Evolutionary conservation across 2,329 filamentous ascomycete genomes (phyloP).

Genomic region (Xylariaceae sp.): DNA sequence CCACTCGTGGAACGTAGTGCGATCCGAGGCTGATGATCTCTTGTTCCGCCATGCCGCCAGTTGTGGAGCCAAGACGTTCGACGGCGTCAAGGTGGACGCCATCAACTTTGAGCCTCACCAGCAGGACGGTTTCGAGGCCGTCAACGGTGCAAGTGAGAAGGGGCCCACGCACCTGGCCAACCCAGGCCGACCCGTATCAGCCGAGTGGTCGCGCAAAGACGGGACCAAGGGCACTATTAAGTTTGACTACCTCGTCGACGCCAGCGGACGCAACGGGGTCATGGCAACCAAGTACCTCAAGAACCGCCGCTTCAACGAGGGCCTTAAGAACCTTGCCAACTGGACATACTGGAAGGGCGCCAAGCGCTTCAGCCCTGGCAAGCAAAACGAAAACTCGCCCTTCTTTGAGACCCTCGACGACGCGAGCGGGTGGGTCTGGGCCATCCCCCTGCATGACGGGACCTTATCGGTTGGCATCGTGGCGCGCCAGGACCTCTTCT

Average conservation of each 20-base stretch:
- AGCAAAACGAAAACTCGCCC: conserved; percentile 28
- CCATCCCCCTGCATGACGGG: conserved; percentile 46
- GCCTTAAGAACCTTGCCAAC: conserved; percentile 45
- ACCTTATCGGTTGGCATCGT: conserved; percentile 42
- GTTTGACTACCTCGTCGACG: conserved; percentile 48
- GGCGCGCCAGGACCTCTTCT: conserved; percentile 35
- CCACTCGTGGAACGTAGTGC: conserved; percentile 44
- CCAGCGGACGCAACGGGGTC: conserved; percentile 42
- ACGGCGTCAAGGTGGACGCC: conserved; percentile 34
- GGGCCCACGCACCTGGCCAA: conserved; percentile 4
- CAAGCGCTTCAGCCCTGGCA: conserved; percentile 32
- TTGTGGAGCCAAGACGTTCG: conserved; percentile 38
- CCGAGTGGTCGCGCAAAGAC: conserved; percentile 33
- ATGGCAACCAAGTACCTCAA: conserved; percentile 46
- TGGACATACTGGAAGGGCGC: conserved; percentile 46
- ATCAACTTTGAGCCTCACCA: conserved; percentile 28
- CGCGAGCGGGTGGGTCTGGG: conserved; percentile 47
- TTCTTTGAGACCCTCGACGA: conserved; percentile 45
- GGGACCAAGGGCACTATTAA: conserved; percentile 36
- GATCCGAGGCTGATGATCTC: conserved; percentile 43
- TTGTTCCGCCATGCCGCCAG: conserved; percentile 40
- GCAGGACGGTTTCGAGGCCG: background rate
- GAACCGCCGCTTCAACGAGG: conserved; percentile 43
- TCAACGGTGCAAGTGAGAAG: background rate
- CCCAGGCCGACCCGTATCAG: conserved; percentile 33